phyloP scores from a whole-genome alignment of 306 rosid species.

The Corylus avellana region DNA sequence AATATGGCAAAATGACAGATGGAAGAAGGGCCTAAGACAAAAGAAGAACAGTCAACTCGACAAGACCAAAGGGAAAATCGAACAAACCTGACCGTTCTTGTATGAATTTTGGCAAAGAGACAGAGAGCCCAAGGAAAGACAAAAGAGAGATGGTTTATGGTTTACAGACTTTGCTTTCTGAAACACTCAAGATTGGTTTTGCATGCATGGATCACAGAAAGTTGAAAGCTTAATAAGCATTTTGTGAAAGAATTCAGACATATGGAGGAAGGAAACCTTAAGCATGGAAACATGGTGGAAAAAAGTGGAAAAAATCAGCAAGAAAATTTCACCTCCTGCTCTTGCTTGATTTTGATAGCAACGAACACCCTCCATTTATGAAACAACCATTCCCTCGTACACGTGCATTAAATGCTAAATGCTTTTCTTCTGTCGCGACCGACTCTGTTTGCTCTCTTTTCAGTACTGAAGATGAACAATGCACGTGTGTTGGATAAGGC shows the following conservation, averaged over 20 bases:
- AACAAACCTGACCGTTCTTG: not conserved
- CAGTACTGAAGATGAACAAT: too few species aligned
- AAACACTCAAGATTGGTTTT: not conserved
- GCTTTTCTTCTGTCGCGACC: too few species aligned
- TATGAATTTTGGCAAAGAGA: not conserved
- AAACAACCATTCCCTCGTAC: not conserved
- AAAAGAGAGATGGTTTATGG: not conserved
- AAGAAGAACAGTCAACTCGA: not conserved
- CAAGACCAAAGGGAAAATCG: not conserved
- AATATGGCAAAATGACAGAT: not conserved
- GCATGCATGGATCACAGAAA: not conserved
- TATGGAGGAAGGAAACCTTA: too few species aligned
- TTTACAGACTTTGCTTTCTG: not conserved
- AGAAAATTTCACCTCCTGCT: not conserved
- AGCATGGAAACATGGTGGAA: not conserved
- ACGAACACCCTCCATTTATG: not conserved
- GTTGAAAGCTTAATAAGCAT: not conserved
- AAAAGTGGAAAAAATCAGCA: not conserved
- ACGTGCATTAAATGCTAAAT: not conserved
- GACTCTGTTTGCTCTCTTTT: too few species aligned
- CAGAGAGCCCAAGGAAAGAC: not conserved
- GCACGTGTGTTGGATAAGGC: too few species aligned
- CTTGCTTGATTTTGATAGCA: not conserved
- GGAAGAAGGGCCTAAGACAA: not conserved
- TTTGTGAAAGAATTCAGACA: too few species aligned